Evolutionary conservation across 208 protist genomes (phyloP).

Genomic region (Plasmodiophora brassicae): DNA sequence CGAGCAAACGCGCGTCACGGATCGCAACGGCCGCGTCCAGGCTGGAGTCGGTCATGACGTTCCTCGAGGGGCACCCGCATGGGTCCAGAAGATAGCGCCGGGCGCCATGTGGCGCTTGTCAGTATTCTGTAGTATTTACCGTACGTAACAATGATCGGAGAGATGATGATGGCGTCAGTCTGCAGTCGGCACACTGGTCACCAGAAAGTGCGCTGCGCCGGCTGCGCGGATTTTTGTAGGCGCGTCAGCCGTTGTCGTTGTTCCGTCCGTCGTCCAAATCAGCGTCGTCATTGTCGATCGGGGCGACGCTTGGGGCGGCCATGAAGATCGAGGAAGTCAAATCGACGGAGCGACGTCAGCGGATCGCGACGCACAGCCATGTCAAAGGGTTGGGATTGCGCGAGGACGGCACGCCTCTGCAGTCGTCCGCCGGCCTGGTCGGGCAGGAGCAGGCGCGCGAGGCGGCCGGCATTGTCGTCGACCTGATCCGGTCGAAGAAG

Average conservation of each 20-base stretch:
- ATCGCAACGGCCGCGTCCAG: too few relatives aligned
- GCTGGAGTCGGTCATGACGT: too few relatives aligned
- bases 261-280: not conserved
- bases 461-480: conserved; percentile 91
- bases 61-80: too few relatives aligned
- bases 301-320: not conserved
- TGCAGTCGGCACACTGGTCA: too few relatives aligned
- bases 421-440: conserved; percentile 85
- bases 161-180: too few relatives aligned
- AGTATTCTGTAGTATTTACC: too few relatives aligned
- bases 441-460: conserved; percentile 95
- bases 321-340: conserved; percentile 79
- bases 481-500: conserved; percentile 97
- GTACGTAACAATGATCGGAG: too few relatives aligned
- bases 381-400: conserved; percentile 95
- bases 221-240: not conserved
- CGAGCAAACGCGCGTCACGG: too few relatives aligned
- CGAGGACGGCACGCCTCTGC: conserved; percentile 73
- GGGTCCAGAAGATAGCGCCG: too few relatives aligned
- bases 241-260: not conserved
- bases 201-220: too few relatives aligned
- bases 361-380: conserved; percentile 95
- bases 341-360: conserved; percentile 86
- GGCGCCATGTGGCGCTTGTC: too few relatives aligned
- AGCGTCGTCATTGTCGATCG: too few relatives aligned